phyloP scores from a whole-genome alignment of 2,329 filamentous ascomycete species.

The Claviceps fusiformis region DNA sequence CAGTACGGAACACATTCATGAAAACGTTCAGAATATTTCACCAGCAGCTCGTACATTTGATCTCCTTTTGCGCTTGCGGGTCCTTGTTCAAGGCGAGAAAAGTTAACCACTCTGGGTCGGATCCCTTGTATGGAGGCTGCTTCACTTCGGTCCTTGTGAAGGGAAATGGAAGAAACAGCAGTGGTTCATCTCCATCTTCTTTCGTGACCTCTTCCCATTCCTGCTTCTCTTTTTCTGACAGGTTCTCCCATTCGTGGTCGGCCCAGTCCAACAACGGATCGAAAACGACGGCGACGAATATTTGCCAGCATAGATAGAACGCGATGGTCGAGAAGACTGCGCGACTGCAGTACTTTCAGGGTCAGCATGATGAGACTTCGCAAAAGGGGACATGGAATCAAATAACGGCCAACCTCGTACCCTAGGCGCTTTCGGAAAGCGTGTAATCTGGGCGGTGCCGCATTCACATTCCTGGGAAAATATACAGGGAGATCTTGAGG shows the following conservation, averaged over 20 bases:
- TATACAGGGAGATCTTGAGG: constrained; percentile 18
- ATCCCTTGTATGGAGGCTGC: constrained; percentile 36
- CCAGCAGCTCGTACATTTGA: constrained; percentile 27
- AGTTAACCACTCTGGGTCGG: constrained; percentile 49
- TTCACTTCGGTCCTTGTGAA: constrained; percentile 38
- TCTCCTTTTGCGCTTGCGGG: constrained; percentile 28
- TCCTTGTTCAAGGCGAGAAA: constrained; percentile 48
- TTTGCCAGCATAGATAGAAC: constrained; percentile 24
- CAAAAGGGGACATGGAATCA: background rate
- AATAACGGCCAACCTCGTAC: background rate
- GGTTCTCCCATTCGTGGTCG: constrained; percentile 27
- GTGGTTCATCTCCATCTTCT: constrained; percentile 28
- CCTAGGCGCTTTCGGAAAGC: constrained; percentile 4
- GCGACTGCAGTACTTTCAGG: constrained; percentile 9
- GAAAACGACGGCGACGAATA: constrained; percentile 33
- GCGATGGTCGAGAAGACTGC: constrained; percentile 19
- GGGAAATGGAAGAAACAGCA: constrained; percentile 48
- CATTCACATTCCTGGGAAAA: constrained; percentile 13
- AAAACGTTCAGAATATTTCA: background rate
- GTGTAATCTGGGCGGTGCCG: background rate
- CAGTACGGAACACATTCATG: background rate
- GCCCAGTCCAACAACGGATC: constrained; percentile 29
- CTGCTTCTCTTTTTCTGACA: constrained; percentile 30
- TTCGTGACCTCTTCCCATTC: constrained; percentile 27
- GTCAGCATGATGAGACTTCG: background rate